Base-by-base conservation (phyloP, 495 filamentous ascomycete species). In the Recurvomyces mirabilis region DNA sequence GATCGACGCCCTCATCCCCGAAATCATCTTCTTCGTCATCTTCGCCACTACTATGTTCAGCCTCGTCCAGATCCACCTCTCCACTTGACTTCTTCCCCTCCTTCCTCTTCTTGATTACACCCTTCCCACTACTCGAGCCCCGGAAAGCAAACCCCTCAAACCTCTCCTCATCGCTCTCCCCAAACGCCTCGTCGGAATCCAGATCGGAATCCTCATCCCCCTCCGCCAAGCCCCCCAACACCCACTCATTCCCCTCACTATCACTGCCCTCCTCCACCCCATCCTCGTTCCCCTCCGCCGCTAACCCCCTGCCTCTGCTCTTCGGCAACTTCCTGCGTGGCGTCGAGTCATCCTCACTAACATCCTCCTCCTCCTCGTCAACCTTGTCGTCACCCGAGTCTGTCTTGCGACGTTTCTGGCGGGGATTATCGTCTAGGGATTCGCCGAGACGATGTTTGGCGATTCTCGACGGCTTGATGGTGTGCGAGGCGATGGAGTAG, bases 151-250 rank as follows among this genome's bases (percentile, higher is more conserved):
- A 63, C 2, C 58, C 62, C 41, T 63, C 61, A 47, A 65, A 66
- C 38, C 43, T 52, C 60, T 64, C 54, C 71, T 74, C 50, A 65
- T 79, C 34, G 64, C 71, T 43, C 63, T 76, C 80, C 7, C 87
- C 89, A 69, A 95, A 82, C 24, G 89, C 89, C 58, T 94, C 89
- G 46, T 95, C 89, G 50, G 81, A 87, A 59, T 96, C 87, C 37
- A 96, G 44, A 70, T 82, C 61, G n/a, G 52, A 57, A 38, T 65
- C 64, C 18, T 57, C 56, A 35, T 65, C 64, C 12, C 53, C 55
- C 37, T 72, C 77, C 14, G 79, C 78, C 46, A 83, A 71, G 13
- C 51, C 51, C 36, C 85, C 85, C 28, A 93, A 59, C 51, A 71
- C 81, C 91, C 91, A 98, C 53, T 84, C 72, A 61, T 91, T 81